A percentile compares a stretch with the other conserved stretches of the same genome.
phyloP scores from a whole-genome alignment of 2,329 filamentous ascomycete species.

The Kalaharituber pfeilii region DNA sequence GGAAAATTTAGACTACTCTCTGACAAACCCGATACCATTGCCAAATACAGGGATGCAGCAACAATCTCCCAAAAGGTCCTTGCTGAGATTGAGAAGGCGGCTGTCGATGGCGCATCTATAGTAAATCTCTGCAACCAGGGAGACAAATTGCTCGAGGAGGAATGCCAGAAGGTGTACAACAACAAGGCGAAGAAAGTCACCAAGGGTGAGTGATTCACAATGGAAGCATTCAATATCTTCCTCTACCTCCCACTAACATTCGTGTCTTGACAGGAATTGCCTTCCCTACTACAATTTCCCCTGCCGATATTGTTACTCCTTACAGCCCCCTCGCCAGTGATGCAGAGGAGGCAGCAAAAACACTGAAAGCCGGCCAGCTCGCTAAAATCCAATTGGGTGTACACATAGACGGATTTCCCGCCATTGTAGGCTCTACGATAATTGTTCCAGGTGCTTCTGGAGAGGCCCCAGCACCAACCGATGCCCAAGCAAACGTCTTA shows the following conservation, averaged over 20 bases:
- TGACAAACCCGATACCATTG: conserved; percentile 85
- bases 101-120: conserved; percentile 57
- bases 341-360: conserved; percentile 59
- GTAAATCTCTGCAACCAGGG: conserved; percentile 88
- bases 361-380: conserved; percentile 68
- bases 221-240: too few relatives aligned
- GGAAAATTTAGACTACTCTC: conserved; percentile 51
- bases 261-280: conserved; percentile 47
- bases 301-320: conserved; percentile 82
- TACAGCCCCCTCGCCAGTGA: conserved; percentile 88
- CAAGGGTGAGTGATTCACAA: conserved; percentile 74
- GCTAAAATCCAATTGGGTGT: conserved; percentile 98
- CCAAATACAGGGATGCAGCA: conserved; percentile 96
- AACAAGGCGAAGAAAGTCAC: conserved; percentile 94
- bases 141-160: conserved; percentile 85
- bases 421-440: conserved; percentile 88
- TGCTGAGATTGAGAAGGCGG: conserved; percentile 56
- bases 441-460: conserved; percentile 48
- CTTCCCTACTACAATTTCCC: conserved; percentile 89
- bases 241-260: neutral
- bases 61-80: conserved; percentile 92
- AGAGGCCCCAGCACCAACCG: conserved; percentile 37
- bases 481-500: conserved; percentile 68
- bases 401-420: conserved; percentile 92
- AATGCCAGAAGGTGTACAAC: conserved; percentile 89